Conservation (phyloP, 2,329 filamentous ascomycete genomes). For the Periconia sp. region DNA sequence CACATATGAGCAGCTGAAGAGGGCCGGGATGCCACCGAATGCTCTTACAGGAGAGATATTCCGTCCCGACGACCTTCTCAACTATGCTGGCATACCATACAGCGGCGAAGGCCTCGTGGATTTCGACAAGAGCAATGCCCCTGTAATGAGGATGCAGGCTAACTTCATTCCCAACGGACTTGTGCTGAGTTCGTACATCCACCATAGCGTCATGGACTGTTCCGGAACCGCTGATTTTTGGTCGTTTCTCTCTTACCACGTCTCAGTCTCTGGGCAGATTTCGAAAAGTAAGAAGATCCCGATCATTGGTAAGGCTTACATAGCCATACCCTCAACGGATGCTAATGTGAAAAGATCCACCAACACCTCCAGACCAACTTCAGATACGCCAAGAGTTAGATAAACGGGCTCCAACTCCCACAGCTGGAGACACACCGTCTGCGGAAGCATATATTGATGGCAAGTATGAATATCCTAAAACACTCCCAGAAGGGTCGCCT, state of each 20-base stretch:
- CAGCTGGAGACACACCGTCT: conserved; percentile 8
- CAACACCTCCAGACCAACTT: conserved; percentile 29
- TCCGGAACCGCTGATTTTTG: conserved; percentile 37
- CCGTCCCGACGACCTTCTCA: conserved; percentile 34
- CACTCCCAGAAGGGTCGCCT: conserved; percentile 27
- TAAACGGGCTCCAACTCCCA: conserved; percentile 16
- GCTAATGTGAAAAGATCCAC: too few relatives aligned
- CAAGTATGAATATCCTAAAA: conserved; percentile 30
- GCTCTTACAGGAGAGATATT: conserved; percentile 36
- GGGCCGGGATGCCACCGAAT: conserved; percentile 39
- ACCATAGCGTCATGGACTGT: conserved; percentile 41
- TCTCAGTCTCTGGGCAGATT: conserved; percentile 18
- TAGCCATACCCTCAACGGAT: too few relatives aligned
- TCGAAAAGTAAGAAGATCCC: conserved; percentile 2
- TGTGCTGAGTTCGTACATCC: conserved; percentile 40
- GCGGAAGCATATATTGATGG: conserved; percentile 39
- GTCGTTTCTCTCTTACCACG: conserved; percentile 29
- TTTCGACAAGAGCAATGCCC: conserved; percentile 30
- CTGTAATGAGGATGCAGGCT: conserved; percentile 38
- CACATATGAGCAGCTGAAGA: conserved; percentile 37
- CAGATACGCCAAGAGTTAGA: conserved; percentile 29
- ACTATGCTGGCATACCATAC: conserved; percentile 31
- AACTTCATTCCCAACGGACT: conserved; percentile 45
- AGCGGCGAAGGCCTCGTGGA: conserved; percentile 37
- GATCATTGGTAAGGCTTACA: too few relatives aligned